Evolutionary conservation across 805 yeast species (phyloP).

Genomic region (Suhomyces xylopsoci): DNA sequence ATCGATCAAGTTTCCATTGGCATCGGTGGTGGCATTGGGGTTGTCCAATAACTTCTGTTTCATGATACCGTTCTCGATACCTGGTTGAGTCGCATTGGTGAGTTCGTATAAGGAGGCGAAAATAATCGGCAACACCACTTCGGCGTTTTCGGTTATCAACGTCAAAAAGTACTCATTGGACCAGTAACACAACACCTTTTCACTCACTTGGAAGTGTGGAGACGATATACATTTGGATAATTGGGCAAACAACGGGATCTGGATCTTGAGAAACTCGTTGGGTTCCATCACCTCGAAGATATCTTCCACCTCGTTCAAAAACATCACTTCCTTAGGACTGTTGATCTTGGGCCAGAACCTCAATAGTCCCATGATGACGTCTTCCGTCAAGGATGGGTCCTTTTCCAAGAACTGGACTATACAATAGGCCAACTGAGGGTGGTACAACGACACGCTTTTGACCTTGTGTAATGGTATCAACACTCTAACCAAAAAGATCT

Average conservation of each 20-base stretch:
- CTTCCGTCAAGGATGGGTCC: constrained; percentile 89
- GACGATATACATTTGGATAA: constrained; percentile 90
- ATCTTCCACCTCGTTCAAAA: constrained; percentile 92
- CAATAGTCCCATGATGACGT: constrained; percentile 89
- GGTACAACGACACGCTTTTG: constrained; percentile 82
- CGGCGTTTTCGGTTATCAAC: constrained; percentile 87
- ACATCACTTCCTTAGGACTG: constrained; percentile 94
- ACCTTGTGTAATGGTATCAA: constrained; percentile 91
- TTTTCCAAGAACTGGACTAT: constrained; percentile 94
- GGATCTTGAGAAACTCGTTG: constrained; percentile 82
- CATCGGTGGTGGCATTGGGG: constrained; percentile 39
- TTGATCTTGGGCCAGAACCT: constrained; percentile 96
- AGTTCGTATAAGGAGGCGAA: constrained; percentile 88
- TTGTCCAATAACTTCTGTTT: constrained; percentile 37
- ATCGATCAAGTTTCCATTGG: constrained; percentile 42
- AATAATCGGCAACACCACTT: constrained; percentile 86
- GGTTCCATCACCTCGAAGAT: constrained; percentile 96
- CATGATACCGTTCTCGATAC: constrained; percentile 38
- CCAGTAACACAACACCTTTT: constrained; percentile 91
- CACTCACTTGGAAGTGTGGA: constrained; percentile 96
- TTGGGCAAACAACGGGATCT: constrained; percentile 91
- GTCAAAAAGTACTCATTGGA: constrained; percentile 91
- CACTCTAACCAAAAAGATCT: constrained; percentile 80
- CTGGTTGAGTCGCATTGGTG: constrained; percentile 51
- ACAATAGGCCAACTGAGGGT: constrained; percentile 96